These are phyloP conservation scores for Boletellus dicymbophilus DNA, from an alignment of 1,284 basidiomycete genomes.

Conservation along the genomic window DNA sequence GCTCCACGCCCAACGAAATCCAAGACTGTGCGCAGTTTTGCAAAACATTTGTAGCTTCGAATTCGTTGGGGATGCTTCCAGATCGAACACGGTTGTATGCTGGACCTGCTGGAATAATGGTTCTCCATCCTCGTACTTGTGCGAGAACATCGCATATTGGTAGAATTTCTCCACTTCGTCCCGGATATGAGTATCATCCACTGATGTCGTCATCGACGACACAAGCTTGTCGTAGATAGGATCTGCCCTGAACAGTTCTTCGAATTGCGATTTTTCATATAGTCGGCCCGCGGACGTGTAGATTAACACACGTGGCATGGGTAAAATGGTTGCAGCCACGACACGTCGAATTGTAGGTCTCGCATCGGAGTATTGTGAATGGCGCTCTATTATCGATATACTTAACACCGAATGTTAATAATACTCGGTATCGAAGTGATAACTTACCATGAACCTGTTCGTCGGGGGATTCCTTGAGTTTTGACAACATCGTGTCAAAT, in stretches of 20 bases:
- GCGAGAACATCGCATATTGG: no score
- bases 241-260: background rate
- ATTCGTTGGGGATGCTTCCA: no score
- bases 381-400: background rate
- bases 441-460: background rate
- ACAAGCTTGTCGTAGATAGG: background rate
- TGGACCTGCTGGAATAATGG: no score
- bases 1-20: no score
- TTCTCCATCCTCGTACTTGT: no score
- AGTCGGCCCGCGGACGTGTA: background rate
- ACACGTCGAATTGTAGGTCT: background rate
- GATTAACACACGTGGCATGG: background rate
- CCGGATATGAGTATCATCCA: background rate
- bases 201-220: background rate
- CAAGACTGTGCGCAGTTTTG: no score
- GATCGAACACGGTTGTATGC: no score
- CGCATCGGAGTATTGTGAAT: background rate
- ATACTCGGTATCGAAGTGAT: background rate
- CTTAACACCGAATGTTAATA: background rate
- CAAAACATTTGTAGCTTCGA: no score
- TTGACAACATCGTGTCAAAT: background rate
- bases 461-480: background rate
- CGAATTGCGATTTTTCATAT: background rate
- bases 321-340: background rate
- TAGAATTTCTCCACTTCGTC: no score